These are phyloP conservation scores for Fusarium longipes DNA, from an alignment of 2,329 filamentous ascomycete genomes.

Conservation along the genomic window DNA sequence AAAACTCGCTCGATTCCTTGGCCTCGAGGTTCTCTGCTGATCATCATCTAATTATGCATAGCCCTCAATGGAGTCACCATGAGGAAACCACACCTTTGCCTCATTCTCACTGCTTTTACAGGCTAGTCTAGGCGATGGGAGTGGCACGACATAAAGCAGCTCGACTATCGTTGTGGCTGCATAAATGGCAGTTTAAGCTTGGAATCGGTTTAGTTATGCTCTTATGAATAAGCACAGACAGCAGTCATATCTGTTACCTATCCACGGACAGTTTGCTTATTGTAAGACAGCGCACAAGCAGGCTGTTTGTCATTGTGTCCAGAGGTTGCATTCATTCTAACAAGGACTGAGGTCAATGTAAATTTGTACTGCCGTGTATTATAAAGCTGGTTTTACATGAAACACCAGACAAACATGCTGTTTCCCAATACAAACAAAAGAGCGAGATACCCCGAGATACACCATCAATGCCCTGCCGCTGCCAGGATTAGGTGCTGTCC, in stretches of 20 bases:
- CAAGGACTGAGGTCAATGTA: constrained; percentile 8
- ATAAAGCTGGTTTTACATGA: constrained; percentile 16
- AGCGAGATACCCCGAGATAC: constrained; percentile 25
- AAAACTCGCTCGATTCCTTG: constrained; percentile 24
- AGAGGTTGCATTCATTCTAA: constrained; percentile 6
- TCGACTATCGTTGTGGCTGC: constrained; percentile 16
- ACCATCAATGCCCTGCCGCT: constrained; percentile 13
- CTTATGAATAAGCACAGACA: constrained; percentile 8
- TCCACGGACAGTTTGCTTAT: not conserved
- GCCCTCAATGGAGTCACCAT: constrained; percentile 11
- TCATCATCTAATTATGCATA: constrained; percentile 40
- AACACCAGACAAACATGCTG: constrained; percentile 8
- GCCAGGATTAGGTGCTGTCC: constrained; percentile 10
- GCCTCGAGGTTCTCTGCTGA: constrained; percentile 38
- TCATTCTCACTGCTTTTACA: not conserved
- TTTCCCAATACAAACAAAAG: not conserved
- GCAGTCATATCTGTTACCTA: not conserved
- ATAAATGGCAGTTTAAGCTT: constrained; percentile 31
- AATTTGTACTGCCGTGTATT: constrained; percentile 12
- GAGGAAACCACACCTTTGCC: constrained; percentile 17
- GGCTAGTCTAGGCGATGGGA: not conserved
- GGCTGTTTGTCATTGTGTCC: not conserved
- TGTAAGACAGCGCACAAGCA: not conserved
- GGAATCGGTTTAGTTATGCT: constrained; percentile 20
- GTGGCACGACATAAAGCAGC: not conserved